These are phyloP conservation scores for Sphenostylis stenocarpa DNA, from an alignment of 306 rosid genomes.

Conservation along the genomic window DNA sequence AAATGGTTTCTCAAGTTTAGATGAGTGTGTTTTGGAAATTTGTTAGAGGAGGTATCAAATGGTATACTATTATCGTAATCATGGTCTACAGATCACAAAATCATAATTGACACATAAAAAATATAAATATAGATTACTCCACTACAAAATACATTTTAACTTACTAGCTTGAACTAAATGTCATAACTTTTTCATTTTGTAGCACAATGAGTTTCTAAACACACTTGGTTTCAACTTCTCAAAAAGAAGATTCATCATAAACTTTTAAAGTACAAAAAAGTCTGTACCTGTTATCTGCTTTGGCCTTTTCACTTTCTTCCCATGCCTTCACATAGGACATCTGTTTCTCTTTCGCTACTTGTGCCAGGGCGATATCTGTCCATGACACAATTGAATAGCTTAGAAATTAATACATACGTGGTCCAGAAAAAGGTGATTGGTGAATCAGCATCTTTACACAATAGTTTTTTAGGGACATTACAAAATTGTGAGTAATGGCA, in stretches of 20 bases:
- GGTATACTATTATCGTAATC: background rate
- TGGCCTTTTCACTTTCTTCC: constrained; percentile 87
- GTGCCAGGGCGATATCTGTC: constrained; percentile 76
- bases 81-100: background rate
- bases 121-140: background rate
- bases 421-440: background rate
- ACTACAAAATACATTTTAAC: background rate
- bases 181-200: no score
- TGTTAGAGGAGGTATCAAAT: background rate
- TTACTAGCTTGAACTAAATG: no score
- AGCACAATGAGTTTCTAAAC: background rate
- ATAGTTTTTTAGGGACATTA: background rate
- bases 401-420: background rate
- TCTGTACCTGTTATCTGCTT: constrained; percentile 79
- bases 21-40: background rate
- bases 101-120: background rate
- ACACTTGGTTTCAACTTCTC: background rate
- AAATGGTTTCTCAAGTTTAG: background rate
- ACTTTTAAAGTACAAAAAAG: constrained; percentile 14
- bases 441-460: background rate
- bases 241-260: background rate
- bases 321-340: constrained; percentile 78
- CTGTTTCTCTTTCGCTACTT: constrained; percentile 64
- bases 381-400: background rate
- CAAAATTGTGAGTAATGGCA: background rate